Evolutionary conservation across 345 rosid species (phyloP).

Genomic region (Rubroshorea leprosula): DNA sequence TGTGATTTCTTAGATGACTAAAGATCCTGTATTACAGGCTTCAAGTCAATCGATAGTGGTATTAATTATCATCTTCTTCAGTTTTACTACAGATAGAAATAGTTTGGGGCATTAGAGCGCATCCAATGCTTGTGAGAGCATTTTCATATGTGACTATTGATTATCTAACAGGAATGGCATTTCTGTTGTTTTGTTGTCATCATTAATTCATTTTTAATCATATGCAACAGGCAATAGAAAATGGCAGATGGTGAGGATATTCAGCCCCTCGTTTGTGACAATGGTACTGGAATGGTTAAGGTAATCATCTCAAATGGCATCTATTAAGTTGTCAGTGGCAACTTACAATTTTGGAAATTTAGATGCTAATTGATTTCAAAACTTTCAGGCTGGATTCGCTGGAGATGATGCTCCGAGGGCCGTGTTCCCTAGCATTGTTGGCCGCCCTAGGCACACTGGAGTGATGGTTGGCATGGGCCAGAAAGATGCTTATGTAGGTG

Average conservation of each 20-base stretch:
- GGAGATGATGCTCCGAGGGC: conserved; percentile 73
- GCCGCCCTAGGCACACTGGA: conserved; percentile 93
- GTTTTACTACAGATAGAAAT: background rate
- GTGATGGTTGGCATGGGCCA: conserved; percentile 89
- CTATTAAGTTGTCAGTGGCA: background rate
- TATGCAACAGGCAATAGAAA: conserved; percentile 28
- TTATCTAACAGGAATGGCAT: background rate
- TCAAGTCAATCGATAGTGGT: background rate
- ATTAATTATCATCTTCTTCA: background rate
- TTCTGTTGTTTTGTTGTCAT: background rate
- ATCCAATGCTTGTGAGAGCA: background rate
- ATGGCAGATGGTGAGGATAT: conserved; percentile 67
- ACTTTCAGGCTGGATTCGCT: conserved; percentile 53
- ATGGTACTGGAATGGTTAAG: conserved; percentile 33
- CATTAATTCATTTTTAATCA: background rate
- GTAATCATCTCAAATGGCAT: conserved; percentile 23
- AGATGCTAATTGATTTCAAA: conserved; percentile 19
- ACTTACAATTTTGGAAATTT: background rate
- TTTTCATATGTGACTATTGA: background rate
- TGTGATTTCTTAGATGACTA: background rate
- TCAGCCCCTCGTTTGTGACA: conserved; percentile 66
- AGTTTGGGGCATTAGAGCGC: background rate
- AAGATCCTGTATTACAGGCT: background rate
- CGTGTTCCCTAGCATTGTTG: conserved; percentile 65
- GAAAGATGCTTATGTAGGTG: conserved; percentile 88